Base-by-base conservation (phyloP, 345 rosid genomes). In the Durio zibethinus region DNA sequence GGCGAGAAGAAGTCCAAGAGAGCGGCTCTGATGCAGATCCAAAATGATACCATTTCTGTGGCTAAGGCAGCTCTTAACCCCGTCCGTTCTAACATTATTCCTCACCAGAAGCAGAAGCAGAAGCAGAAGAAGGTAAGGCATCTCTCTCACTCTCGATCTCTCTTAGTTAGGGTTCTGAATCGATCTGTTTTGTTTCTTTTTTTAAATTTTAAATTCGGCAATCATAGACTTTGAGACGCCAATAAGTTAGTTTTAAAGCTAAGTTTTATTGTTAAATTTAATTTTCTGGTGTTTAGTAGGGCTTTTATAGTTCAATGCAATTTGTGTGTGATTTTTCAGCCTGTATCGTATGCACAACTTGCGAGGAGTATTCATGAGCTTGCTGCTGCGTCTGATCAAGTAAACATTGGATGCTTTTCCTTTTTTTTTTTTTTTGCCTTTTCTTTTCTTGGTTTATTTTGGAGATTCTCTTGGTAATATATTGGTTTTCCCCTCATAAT, bases 331-430 rank as follows among this genome's bases (percentile, higher is more conserved):
- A 65, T 38, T 78, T 81, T 72, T 53, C 94, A 96, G 99, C 97
- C 98, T 15, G 97, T 96, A 78, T 96, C 99, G 2, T 96, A 96
- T 84, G 87, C 97, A 6, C 99, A 96, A 90, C 97, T 93, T 40
- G 98, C 99, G 10, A 91, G 99, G 91, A 96, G 98, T 72, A 96
- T 96, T 80, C 99, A 96, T 67, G 99, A 96, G 80, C 90, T 93
- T 72, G 97, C 99, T 79, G 97, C 98, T 75, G 82, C 97, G 8
- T 92, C 94, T 59, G 99, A 96, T 89, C 99, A 95, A 92, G 99
- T 93, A 68, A 53, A 42, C 65, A 33, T 80, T 76, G 40, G 56
- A 31, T 54, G 54, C 79, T 45, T 6, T 75, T 74, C 35, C 18
- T 29, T 35, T 35, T 67, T 3, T 4, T 45, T 25, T 25, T 40